A percentile compares a stretch with the other conserved stretches of the same genome.
Evolutionary conservation across 2,329 filamentous ascomycete genomes (phyloP).

Genomic region (Camptophora hylomeconis): DNA sequence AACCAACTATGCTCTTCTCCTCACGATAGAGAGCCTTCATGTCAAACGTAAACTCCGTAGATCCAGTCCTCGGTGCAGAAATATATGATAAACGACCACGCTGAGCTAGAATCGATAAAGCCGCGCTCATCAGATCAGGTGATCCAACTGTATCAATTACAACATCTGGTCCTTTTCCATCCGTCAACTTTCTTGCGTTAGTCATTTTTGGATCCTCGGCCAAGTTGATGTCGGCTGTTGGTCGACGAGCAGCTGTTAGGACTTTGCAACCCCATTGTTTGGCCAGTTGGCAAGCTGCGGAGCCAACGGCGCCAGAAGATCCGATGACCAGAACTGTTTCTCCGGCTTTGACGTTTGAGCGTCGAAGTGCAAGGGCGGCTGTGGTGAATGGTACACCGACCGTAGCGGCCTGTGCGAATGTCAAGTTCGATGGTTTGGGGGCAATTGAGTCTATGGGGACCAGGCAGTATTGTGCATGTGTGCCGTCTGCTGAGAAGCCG

Average conservation of each 20-base stretch:
- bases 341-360: conserved; percentile 13
- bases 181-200: conserved; percentile 49
- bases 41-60: not conserved
- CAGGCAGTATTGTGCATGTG: conserved; percentile 27
- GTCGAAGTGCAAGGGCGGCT: conserved; percentile 15
- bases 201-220: conserved; percentile 5
- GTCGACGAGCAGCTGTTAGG: conserved; percentile 17
- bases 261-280: conserved; percentile 17
- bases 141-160: conserved; percentile 48
- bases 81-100: conserved; percentile 19
- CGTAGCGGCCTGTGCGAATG: conserved; percentile 18
- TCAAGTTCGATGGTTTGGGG: conserved; percentile 24
- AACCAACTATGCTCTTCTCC: conserved; percentile 2
- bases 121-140: conserved; percentile 16
- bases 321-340: conserved; percentile 21
- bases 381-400: conserved; percentile 20
- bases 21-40: conserved; percentile 3
- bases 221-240: conserved; percentile 14
- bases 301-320: conserved; percentile 19
- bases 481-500: conserved; percentile 24
- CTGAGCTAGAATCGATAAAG: conserved; percentile 15
- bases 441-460: conserved; percentile 26
- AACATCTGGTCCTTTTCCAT: conserved; percentile 74
- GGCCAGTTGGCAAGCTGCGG: conserved; percentile 17
- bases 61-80: conserved; percentile 13